Evolutionary conservation across 1,284 basidiomycete genomes (phyloP).

Genomic region (Stygiomarasmius scandens): DNA sequence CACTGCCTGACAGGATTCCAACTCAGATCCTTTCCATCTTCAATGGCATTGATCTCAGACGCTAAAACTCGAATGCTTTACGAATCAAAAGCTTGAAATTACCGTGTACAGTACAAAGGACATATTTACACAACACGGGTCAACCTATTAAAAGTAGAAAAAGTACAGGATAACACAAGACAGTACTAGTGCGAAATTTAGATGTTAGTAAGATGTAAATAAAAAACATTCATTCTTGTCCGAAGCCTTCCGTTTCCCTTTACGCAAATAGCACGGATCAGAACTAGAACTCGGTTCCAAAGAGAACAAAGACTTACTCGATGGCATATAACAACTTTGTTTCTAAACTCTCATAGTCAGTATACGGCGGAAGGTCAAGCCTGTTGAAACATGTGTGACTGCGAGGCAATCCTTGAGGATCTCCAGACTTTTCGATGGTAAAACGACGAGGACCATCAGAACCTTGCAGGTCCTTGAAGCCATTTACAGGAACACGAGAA

Average conservation of each 20-base stretch:
- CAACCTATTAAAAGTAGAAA: slow-evolving; percentile 1
- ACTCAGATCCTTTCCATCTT: not conserved
- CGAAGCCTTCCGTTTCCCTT: slow-evolving; percentile 69
- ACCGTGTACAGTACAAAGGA: slow-evolving; percentile 9
- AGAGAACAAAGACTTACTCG: slow-evolving; percentile 52
- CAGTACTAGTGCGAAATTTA: no score
- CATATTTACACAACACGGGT: slow-evolving; percentile 3
- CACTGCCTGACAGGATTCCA: not conserved
- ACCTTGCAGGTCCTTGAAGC: slow-evolving; percentile 98
- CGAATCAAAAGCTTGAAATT: no score
- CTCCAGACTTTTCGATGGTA: slow-evolving; percentile 96
- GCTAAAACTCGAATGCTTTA: no score
- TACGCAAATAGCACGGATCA: slow-evolving; percentile 7
- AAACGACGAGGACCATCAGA: slow-evolving; percentile 95
- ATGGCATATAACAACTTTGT: slow-evolving; percentile 90
- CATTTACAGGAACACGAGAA: slow-evolving; percentile 96
- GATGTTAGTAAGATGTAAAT: not conserved
- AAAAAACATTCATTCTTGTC: slow-evolving; percentile 42
- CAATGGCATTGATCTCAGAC: no score
- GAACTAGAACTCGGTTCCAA: slow-evolving; percentile 4
- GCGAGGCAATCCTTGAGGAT: slow-evolving; percentile 87
- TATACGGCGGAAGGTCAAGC: slow-evolving; percentile 90
- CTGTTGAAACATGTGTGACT: slow-evolving; percentile 93
- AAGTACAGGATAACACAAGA: not conserved
- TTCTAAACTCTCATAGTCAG: slow-evolving; percentile 87